Percentiles rank a stretch among this genome's conserved stretches.
phyloP scores from a whole-genome alignment of 2,329 filamentous ascomycete genomes.

The Alternaria burnsii region DNA sequence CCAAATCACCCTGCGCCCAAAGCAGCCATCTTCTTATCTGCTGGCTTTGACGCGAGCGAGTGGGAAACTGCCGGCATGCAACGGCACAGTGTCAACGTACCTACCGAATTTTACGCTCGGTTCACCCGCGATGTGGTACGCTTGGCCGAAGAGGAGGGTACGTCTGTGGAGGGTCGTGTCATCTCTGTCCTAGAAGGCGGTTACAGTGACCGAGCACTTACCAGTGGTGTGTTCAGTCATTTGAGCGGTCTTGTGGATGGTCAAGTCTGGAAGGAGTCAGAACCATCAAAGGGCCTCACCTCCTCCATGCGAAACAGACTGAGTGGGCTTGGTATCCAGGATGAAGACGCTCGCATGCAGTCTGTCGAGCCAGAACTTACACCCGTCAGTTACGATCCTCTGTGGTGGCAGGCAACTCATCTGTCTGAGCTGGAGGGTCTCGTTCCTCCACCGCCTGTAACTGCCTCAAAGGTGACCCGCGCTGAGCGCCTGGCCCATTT shows the following conservation, averaged over 20 bases:
- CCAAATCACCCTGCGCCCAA: slow-evolving; percentile 71
- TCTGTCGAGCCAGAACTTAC: slow-evolving; percentile 30
- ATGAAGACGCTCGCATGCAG: slow-evolving; percentile 28
- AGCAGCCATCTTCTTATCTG: slow-evolving; percentile 91
- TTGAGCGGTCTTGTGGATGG: slow-evolving; percentile 79
- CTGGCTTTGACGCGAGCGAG: slow-evolving; percentile 96
- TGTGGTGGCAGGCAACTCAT: slow-evolving; percentile 55
- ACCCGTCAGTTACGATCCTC: slow-evolving; percentile 48
- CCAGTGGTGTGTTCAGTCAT: slow-evolving; percentile 89
- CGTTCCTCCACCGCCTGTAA: slow-evolving; percentile 40
- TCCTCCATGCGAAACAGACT: slow-evolving; percentile 67
- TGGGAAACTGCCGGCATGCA: slow-evolving; percentile 95
- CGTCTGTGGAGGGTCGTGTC: slow-evolving; percentile 81
- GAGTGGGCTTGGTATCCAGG: slow-evolving; percentile 51
- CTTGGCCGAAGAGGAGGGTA: slow-evolving; percentile 80
- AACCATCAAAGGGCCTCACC: slow-evolving; percentile 58
- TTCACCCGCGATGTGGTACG: slow-evolving; percentile 86
- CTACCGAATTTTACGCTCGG: slow-evolving; percentile 93
- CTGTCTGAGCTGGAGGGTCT: slow-evolving; percentile 47
- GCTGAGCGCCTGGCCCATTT: slow-evolving; percentile 73
- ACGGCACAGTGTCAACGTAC: slow-evolving; percentile 92
- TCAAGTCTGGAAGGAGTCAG: slow-evolving; percentile 45
- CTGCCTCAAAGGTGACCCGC: slow-evolving; percentile 68
- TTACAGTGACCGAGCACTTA: slow-evolving; percentile 90
- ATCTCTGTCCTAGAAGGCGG: slow-evolving; percentile 96